Percentiles rank a stretch among this genome's conserved stretches.
Conservation (phyloP, 208 protist genomes). For the Blastocrithidia nonstop region DNA sequence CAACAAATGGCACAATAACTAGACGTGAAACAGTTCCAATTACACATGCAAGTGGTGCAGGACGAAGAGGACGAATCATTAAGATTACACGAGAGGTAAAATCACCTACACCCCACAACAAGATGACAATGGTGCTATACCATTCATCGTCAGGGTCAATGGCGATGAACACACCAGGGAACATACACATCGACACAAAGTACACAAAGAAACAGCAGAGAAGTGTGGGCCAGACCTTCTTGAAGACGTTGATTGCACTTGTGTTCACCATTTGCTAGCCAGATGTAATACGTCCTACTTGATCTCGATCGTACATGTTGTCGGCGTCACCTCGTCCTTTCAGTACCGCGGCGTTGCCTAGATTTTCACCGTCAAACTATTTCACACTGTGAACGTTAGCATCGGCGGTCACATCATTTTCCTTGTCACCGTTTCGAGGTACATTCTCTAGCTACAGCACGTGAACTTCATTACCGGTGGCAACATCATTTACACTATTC, state of each 20-base stretch:
- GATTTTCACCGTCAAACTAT: neutral
- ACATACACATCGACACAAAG: constrained; percentile 40
- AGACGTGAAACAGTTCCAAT: constrained; percentile 24
- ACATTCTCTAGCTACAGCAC: constrained; percentile 12
- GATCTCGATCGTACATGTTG: constrained; percentile 18
- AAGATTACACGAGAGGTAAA: constrained; percentile 24
- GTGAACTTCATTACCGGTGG: constrained; percentile 15
- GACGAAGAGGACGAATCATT: constrained; percentile 18
- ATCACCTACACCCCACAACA: constrained; percentile 51
- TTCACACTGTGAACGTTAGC: neutral
- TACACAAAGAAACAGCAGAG: constrained; percentile 41
- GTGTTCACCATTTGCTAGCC: constrained; percentile 45
- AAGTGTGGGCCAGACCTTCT: constrained; percentile 53
- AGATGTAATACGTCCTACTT: constrained; percentile 23
- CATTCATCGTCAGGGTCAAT: constrained; percentile 17
- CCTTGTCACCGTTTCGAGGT: constrained; percentile 16
- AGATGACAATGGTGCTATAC: constrained; percentile 40
- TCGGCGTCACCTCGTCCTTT: constrained; percentile 25
- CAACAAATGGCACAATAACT: constrained; percentile 29
- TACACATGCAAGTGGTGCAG: constrained; percentile 27
- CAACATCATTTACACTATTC: constrained; percentile 5
- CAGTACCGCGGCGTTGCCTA: constrained; percentile 15
- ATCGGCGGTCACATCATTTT: constrained; percentile 18
- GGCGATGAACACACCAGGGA: constrained; percentile 50
- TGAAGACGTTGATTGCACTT: constrained; percentile 17